Evolutionary conservation across 345 rosid species (phyloP).

Genomic region (Brassica cretica): DNA sequence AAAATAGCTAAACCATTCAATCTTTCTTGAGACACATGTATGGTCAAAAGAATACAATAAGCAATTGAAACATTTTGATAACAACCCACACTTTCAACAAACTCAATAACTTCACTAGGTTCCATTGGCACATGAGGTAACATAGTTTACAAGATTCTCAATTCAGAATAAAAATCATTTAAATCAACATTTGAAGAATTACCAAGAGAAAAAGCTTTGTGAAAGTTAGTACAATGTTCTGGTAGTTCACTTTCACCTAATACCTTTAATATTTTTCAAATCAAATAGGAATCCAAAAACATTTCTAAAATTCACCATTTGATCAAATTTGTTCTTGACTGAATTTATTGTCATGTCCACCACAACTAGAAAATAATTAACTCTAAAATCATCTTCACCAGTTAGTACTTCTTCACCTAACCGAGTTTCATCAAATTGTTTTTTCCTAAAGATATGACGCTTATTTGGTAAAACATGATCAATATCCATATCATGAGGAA

Average conservation of each 20-base stretch:
- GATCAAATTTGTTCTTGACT: neutral
- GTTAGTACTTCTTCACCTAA: neutral
- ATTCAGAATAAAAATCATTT: too few species aligned
- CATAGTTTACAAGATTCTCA: too few species aligned
- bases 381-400: too few species aligned
- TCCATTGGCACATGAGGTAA: too few species aligned
- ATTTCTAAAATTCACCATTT: neutral
- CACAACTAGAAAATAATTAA: neutral
- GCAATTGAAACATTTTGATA: neutral
- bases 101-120: too few species aligned
- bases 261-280: neutral
- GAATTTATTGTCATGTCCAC: neutral
- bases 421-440: neutral
- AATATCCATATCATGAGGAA: neutral
- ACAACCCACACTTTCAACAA: neutral
- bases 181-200: neutral
- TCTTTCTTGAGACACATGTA: neutral
- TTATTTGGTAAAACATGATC: neutral
- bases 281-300: neutral
- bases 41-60: too few species aligned
- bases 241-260: neutral
- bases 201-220: neutral
- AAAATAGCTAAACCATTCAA: neutral
- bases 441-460: neutral
- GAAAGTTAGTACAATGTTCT: neutral